Percentiles rank a stretch among this genome's conserved stretches.
These are phyloP conservation scores for Botrytis aclada DNA, from an alignment of 2,329 filamentous ascomycete species.

Conservation along the genomic window DNA sequence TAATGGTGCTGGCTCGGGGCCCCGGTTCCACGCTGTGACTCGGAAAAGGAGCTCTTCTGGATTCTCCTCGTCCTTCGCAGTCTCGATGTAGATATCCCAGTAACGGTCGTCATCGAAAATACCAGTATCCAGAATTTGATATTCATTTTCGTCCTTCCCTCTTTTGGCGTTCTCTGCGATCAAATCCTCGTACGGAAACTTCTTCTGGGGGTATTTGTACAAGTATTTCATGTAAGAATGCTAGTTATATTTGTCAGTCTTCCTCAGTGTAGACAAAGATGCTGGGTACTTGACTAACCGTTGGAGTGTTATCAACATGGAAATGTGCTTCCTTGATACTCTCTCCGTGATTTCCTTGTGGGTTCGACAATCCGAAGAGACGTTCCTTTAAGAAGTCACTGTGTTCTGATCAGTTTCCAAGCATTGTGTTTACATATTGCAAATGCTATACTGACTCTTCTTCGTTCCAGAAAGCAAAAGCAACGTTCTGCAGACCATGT, in stretches of 20 bases:
- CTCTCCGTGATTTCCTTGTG: constrained; percentile 95
- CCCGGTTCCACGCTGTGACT: constrained; percentile 93
- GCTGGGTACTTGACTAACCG: constrained; percentile 27
- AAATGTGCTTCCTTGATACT: constrained; percentile 97
- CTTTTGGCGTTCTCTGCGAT: constrained; percentile 79
- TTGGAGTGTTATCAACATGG: constrained; percentile 89
- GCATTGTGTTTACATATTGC: constrained; percentile 35
- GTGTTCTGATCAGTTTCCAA: constrained; percentile 36
- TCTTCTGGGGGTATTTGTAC: constrained; percentile 92
- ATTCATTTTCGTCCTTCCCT: constrained; percentile 75
- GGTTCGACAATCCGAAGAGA: constrained; percentile 91
- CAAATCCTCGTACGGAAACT: constrained; percentile 89
- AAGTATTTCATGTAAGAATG: constrained; percentile 99
- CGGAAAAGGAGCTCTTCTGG: constrained; percentile 90
- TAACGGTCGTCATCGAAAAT: constrained; percentile 86
- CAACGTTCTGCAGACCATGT: constrained; percentile 87
- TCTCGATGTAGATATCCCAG: constrained; percentile 97
- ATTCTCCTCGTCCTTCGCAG: constrained; percentile 88
- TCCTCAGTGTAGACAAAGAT: not conserved
- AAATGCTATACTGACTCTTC: constrained; percentile 66
- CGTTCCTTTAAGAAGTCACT: constrained; percentile 93
- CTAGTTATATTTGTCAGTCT: constrained; percentile 44
- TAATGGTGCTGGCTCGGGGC: constrained; percentile 82
- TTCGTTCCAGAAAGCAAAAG: constrained; percentile 97
- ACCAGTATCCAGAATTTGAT: constrained; percentile 87